Conservation (phyloP, 2,329 filamentous ascomycete genomes). For the Diaporthe ilicicola region DNA sequence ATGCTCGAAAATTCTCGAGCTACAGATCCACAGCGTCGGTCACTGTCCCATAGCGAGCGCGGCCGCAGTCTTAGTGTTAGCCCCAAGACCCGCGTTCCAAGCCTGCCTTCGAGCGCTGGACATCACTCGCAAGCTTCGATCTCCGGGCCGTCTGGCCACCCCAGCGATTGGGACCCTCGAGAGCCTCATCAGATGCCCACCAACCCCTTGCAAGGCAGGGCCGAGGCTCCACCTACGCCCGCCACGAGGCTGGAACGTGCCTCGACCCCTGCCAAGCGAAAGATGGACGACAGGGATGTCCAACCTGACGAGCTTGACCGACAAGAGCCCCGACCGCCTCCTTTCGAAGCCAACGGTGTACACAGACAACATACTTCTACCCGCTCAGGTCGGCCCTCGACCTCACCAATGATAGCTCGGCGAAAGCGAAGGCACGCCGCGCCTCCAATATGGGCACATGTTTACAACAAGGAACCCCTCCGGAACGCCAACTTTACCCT, state of each 20-base stretch:
- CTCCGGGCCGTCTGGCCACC: constrained; percentile 32
- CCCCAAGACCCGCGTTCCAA: constrained; percentile 74
- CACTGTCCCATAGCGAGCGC: constrained; percentile 67
- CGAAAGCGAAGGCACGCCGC: constrained; percentile 50
- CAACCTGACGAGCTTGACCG: constrained; percentile 61
- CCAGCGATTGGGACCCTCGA: constrained; percentile 31
- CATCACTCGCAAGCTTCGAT: constrained; percentile 36
- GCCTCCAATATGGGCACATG: constrained; percentile 60
- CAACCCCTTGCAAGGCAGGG: constrained; percentile 33
- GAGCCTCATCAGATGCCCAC: constrained; percentile 36
- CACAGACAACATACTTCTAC: constrained; percentile 34
- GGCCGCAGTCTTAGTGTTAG: constrained; percentile 79
- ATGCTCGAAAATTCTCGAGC: constrained; percentile 50
- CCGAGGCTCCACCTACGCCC: constrained; percentile 37
- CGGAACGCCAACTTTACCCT: constrained; percentile 56
- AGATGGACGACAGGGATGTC: constrained; percentile 57
- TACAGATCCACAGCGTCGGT: constrained; percentile 55
- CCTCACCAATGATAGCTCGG: constrained; percentile 45
- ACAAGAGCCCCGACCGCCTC: constrained; percentile 56
- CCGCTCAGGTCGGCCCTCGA: constrained; percentile 38
- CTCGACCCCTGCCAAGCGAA: constrained; percentile 55
- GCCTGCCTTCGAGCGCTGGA: constrained; percentile 55
- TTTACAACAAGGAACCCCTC: constrained; percentile 47
- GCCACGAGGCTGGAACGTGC: constrained; percentile 41
- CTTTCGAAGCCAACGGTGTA: constrained; percentile 58